Evolutionary conservation across 2,329 filamentous ascomycete species (phyloP), one percentile per base, ranked within the genome.

Genomic region (Aspergillus unguis): DNA sequence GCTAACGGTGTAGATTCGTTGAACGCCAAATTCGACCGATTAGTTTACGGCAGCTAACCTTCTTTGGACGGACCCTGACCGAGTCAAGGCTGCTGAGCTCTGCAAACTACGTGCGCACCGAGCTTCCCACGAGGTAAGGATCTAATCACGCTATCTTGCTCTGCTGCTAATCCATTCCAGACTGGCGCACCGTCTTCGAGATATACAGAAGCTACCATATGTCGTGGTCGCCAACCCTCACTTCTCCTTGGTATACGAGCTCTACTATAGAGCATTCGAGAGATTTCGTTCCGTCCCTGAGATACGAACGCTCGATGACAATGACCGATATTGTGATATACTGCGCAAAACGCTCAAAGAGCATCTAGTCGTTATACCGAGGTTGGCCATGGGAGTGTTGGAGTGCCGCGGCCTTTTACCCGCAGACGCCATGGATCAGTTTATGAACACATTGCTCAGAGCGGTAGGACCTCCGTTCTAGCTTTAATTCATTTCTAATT

Each of bases 241-340:
- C 71, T 88, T 99, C 57, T 90, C 88, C 67, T 86, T 95, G 60
- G 94, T 97, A 32, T 99, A 99, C 74, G 90, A 97, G 69, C 81
- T 96, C 5, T 99, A 99, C 77, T 95, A 96, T 74, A 85, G 86
- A 60, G 92, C 94, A n/a, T 99, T 99, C 64, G 94, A 99, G 69
- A 85, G 80, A 48, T 88, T 97, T 58, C 88, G 94, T 44, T 87
- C 87, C 60, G 79, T 96, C 37, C 85, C 86, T 46, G 90, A 96
- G 66, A 85, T 99, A 62, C 86, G 87, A 64, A 88, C 85, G 0
- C 75, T 96, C 33, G 88, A 95, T 31, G 92, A 97, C 64, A 99
- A 99, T 69, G 91, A 96, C 60, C 77, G 73, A 40, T 87, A 95
- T 62, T 99, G 94, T 76, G 82, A 88, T 50, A 78, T 90, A 52